Evolutionary conservation across 1,284 basidiomycete genomes (phyloP), one percentile per base, ranked within the genome.

Genomic region (Inonotus obliquus): DNA sequence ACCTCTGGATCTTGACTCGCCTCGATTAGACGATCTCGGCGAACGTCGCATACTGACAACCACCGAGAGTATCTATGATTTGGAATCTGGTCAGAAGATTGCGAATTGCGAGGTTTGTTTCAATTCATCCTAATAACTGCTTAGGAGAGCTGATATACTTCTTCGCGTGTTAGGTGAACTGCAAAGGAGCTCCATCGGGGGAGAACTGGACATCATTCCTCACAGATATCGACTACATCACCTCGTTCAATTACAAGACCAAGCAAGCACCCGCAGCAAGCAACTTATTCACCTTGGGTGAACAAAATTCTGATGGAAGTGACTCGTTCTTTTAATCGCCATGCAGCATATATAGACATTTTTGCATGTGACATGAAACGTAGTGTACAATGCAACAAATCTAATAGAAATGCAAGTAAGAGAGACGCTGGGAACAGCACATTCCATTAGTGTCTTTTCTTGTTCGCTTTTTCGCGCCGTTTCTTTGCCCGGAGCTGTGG

Each of bases 401-500:
- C 41, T 51, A 48, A 44, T 54, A 57, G 54, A 49, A 32, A n/a
- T 23, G 56, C 19, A 64, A 61, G 52, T 51, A 65, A 27, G 41
- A 35, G 53, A 57, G 55, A 54, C 65, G n/a, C 68, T 63, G 59
- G 49, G 21, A 54, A 14, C 32, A 10, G 25, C 37, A 54, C 7
- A 54, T 19, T 48, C 19, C n/a, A 11, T 59, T 65, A 75, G 23
- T 63, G 64, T 52, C 83, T 78, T 72, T 84, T 87, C 70, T 84
- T 84, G 66, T 73, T 81, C 23, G 81, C 81, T 68, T 86, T 89
- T 58, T 89, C 89, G 69, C 73, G 81, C 59, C 86, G 78, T 72
- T 88, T 91, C 70, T 83, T 82, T 1, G 87, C 87, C 21, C 87
- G 84, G 38, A 88, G 71, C 89, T 91, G 68, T 21, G 59, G 47